phyloP scores from a whole-genome alignment of 805 yeast genomes.

The Ogataea allantospora region DNA sequence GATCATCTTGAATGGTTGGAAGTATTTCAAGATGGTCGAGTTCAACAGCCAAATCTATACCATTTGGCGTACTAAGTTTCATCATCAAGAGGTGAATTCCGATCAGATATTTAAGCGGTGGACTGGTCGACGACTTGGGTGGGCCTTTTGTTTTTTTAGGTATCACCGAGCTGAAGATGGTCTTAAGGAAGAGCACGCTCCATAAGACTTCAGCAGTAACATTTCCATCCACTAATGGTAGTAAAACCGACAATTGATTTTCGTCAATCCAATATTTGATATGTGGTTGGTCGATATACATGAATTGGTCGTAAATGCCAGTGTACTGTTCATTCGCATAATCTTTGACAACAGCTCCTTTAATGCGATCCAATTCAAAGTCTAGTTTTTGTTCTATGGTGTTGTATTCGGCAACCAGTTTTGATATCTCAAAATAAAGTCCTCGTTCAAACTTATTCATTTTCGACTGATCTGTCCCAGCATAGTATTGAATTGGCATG shows the following conservation, averaged over 20 bases:
- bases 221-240: conserved; percentile 29
- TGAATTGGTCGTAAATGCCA: conserved; percentile 11
- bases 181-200: conserved; percentile 29
- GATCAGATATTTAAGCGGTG: conserved; percentile 18
- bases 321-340: conserved; percentile 16
- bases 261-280: conserved; percentile 16
- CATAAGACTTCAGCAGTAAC: conserved; percentile 34
- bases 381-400: conserved; percentile 8
- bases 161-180: conserved; percentile 14
- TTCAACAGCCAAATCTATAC: conserved; percentile 30
- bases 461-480: conserved; percentile 29
- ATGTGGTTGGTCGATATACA: conserved; percentile 14
- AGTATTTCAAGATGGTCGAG: conserved; percentile 28
- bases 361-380: conserved; percentile 10
- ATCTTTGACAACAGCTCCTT: conserved; percentile 22
- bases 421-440: conserved; percentile 9
- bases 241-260: conserved; percentile 18
- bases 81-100: conserved; percentile 26
- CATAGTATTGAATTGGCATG: conserved; percentile 32
- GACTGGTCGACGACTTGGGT: not conserved
- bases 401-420: conserved; percentile 5
- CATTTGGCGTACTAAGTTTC: conserved; percentile 27
- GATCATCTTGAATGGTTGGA: conserved; percentile 18
- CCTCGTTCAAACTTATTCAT: conserved; percentile 32
- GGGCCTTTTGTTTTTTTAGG: conserved; percentile 6